These are phyloP conservation scores for Metschnikowia picachoensis DNA, from an alignment of 805 yeast species.

Conservation along the genomic window DNA sequence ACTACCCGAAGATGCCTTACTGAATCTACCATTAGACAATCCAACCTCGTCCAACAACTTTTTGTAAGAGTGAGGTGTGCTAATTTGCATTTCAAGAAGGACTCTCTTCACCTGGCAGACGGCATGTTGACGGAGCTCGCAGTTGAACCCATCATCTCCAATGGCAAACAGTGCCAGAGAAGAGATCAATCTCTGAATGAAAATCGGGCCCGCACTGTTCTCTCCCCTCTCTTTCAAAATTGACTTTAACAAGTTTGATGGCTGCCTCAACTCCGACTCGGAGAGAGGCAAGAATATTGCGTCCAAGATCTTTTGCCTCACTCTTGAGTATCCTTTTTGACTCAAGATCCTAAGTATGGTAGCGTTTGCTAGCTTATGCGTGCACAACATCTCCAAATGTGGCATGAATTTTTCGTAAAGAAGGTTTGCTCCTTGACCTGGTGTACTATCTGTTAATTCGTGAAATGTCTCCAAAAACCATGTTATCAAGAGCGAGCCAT, in stretches of 20 bases:
- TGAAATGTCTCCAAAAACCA: slow-evolving; percentile 85
- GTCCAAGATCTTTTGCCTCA: slow-evolving; percentile 58
- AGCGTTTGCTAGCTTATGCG: slow-evolving; percentile 80
- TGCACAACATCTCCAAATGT: slow-evolving; percentile 58
- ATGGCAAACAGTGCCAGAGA: slow-evolving; percentile 52
- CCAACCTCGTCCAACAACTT: slow-evolving; percentile 93
- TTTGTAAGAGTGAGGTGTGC: slow-evolving; percentile 66
- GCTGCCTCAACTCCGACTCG: slow-evolving; percentile 24
- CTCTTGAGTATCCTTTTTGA: slow-evolving; percentile 59
- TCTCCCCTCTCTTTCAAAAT: slow-evolving; percentile 65
- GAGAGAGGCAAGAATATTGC: slow-evolving; percentile 57
- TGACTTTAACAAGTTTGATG: slow-evolving; percentile 48
- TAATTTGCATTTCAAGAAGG: slow-evolving; percentile 54
- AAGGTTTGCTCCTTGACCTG: slow-evolving; percentile 48
- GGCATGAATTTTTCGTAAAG: slow-evolving; percentile 62
- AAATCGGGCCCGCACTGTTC: slow-evolving; percentile 48
- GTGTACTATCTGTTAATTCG: slow-evolving; percentile 34
- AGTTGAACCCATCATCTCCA: slow-evolving; percentile 19
- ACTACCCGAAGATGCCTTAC: slow-evolving; percentile 24
- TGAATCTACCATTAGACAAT: slow-evolving; percentile 38
- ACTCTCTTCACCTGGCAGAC: slow-evolving; percentile 59
- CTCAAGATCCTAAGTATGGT: slow-evolving; percentile 77
- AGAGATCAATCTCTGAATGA: slow-evolving; percentile 74
- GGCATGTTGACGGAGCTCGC: slow-evolving; percentile 50
- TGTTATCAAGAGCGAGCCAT: slow-evolving; percentile 84